Evolutionary conservation across 2,329 filamentous ascomycete genomes (phyloP), one percentile per base, ranked within the genome.

Genomic region (Cyphellophora attinorum): DNA sequence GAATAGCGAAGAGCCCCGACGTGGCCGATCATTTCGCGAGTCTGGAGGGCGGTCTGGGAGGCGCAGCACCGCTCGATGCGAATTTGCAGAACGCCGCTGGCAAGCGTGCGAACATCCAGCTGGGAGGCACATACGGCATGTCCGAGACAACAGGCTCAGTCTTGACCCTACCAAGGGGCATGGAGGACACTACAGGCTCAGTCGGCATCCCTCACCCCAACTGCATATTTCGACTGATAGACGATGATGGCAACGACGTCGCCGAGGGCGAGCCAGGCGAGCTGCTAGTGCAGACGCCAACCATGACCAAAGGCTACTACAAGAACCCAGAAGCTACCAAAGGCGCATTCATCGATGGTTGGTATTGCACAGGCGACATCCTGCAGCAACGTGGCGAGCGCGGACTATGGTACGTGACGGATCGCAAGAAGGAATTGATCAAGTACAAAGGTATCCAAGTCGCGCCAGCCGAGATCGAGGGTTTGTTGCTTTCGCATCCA

Each of bases 341-440:
- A 12, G 42, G 49, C 1, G 38, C 53, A 0, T 57, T 57, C 37
- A 51, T 49, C 6, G 77, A 86, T 45, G 68, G 68, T 5, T 89
- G 84, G 75, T 76, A 93, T 68, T 74, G 72, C 25, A 94, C 86
- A 0, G 88, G 88, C 3, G 86, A 94, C 49, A 83, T 91, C 54
- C 85, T 80, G 0, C 62, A 89, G 2, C n/a, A n/a, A n/a, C n/a
- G n/a, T n/a, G n/a, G 8, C 31, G 27, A 44, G 6, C 33, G 43
- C 3, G 40, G 44, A 13, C 30, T 27, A 19, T 45, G 48, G 27
- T 43, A 40, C 61, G 83, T 91, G 50, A 86, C 84, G 1, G 85
- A 93, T 53, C 76, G 85, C 4, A 62, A 81, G 11, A 83, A 81
- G 59, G 61, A 56, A 33, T 49, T 58, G 17, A 61, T 60, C 51